phyloP scores from a whole-genome alignment of 371 early-diverging fungal genomes.

The Mortierella sp. region DNA sequence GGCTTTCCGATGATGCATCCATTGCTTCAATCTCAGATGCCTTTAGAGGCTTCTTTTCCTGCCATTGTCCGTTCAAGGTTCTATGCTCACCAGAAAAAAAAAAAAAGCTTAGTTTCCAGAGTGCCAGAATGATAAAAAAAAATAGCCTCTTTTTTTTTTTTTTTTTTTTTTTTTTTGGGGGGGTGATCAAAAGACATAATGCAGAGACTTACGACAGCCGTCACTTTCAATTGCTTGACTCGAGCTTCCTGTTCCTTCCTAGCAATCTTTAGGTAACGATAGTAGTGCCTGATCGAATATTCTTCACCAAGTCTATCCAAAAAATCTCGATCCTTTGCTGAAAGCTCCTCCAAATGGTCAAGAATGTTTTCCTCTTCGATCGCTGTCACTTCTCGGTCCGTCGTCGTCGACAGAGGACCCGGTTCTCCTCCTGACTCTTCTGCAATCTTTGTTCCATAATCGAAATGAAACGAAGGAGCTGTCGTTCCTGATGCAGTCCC shows the following conservation, averaged over 20 bases:
- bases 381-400: slow-evolving; percentile 17
- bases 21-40: slow-evolving; percentile 31
- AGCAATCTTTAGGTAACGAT: slow-evolving; percentile 19
- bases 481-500: not conserved
- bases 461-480: slow-evolving; percentile 16
- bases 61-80: slow-evolving; percentile 39
- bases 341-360: slow-evolving; percentile 35
- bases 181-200: too few species aligned
- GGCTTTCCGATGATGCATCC: not conserved
- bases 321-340: slow-evolving; percentile 22
- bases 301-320: slow-evolving; percentile 28
- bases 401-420: not conserved
- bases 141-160: too few species aligned
- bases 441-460: slow-evolving; percentile 32
- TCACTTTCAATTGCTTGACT: slow-evolving; percentile 39
- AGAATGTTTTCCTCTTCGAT: slow-evolving; percentile 46
- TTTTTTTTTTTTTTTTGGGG: too few species aligned
- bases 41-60: slow-evolving; percentile 44
- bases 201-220: slow-evolving; percentile 30
- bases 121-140: not conserved
- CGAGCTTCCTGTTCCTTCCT: slow-evolving; percentile 35
- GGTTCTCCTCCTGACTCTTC: not conserved
- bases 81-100: slow-evolving; percentile 2
- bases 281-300: slow-evolving; percentile 31
- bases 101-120: not conserved